These are phyloP conservation scores for Toxoplasma gondii DNA, from an alignment of 169 alveolate species.

Conservation along the genomic window DNA sequence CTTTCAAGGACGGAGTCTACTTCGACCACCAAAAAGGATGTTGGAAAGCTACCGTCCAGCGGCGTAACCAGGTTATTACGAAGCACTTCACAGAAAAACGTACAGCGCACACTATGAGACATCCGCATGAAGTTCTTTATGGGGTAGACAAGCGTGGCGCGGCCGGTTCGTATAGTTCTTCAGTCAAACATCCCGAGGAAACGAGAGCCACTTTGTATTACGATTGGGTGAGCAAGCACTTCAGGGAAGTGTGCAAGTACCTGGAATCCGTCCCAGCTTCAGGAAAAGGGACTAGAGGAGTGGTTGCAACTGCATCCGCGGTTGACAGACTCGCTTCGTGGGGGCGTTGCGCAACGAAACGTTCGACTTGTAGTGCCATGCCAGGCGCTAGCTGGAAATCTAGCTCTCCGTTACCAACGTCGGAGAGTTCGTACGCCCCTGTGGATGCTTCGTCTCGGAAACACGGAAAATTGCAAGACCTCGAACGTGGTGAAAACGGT, in stretches of 20 bases:
- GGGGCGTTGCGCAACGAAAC: too few species aligned
- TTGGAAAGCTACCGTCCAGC: neutral
- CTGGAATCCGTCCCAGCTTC: slow-evolving; percentile 11
- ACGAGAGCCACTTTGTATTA: neutral
- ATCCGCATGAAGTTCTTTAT: neutral
- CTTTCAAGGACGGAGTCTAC: neutral
- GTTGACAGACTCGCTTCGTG: neutral
- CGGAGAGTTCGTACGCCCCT: too few species aligned
- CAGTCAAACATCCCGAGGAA: neutral
- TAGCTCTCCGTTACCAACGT: too few species aligned
- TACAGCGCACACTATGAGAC: neutral
- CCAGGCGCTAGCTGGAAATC: too few species aligned
- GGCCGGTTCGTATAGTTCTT: neutral
- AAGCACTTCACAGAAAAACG: neutral
- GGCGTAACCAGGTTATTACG: neutral
- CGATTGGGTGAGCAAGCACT: slow-evolving; percentile 41
- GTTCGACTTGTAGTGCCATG: too few species aligned
- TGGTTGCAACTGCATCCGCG: neutral
- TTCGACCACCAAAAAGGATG: neutral
- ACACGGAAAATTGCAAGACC: too few species aligned
- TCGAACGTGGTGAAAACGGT: too few species aligned
- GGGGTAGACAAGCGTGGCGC: neutral
- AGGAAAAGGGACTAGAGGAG: neutral
- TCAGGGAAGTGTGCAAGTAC: neutral
- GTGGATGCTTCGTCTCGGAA: too few species aligned